A percentile compares a stretch with the other conserved stretches of the same genome.
phyloP scores from a whole-genome alignment of 2,329 filamentous ascomycete genomes.

The Ilyonectria robusta region DNA sequence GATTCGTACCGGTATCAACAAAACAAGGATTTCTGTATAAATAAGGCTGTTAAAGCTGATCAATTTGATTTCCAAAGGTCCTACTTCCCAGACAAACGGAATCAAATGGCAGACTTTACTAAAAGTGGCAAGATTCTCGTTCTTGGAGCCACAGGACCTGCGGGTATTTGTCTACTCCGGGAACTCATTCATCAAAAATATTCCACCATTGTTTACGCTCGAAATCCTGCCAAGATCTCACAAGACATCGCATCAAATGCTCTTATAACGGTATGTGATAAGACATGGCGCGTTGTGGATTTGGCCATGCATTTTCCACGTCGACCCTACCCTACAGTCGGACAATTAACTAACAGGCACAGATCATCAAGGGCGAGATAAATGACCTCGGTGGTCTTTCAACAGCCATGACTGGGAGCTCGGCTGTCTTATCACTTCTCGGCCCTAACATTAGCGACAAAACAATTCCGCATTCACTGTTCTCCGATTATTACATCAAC shows the following conservation, averaged over 20 bases:
- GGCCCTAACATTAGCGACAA: conserved; percentile 15
- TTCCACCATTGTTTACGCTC: conserved; percentile 39
- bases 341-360: not conserved
- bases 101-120: not conserved
- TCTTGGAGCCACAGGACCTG: conserved; percentile 51
- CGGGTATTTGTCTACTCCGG: conserved; percentile 49
- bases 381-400: conserved; percentile 28
- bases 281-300: not conserved
- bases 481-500: conserved; percentile 20
- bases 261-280: conserved; percentile 19
- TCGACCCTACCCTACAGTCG: not conserved
- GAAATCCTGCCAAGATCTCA: conserved; percentile 27
- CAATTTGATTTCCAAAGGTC: too few species aligned
- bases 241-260: conserved; percentile 15
- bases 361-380: conserved; percentile 47
- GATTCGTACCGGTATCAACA: not conserved
- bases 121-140: conserved; percentile 40
- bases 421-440: conserved; percentile 30
- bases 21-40: not conserved
- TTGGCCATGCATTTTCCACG: not conserved
- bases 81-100: not conserved
- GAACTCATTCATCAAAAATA: conserved; percentile 49
- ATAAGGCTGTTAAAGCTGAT: too few species aligned
- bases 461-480: not conserved
- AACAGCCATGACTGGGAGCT: conserved; percentile 16